Base-by-base conservation (phyloP, 2,329 filamentous ascomycete genomes). In the Scedosporium minutisporum region DNA sequence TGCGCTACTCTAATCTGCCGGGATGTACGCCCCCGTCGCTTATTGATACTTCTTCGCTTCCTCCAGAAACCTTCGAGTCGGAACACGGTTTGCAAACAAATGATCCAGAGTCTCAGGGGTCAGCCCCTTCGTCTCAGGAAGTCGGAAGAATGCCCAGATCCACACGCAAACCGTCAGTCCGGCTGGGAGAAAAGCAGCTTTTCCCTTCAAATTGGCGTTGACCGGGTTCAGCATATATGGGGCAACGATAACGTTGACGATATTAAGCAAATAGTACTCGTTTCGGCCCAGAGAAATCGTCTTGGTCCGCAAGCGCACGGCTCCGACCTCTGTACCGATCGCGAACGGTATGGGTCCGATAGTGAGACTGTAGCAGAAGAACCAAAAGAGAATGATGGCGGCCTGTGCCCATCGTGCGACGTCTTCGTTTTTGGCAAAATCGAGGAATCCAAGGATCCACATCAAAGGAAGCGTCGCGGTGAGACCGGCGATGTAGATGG, bases 271-370 rank as follows among this genome's bases (percentile, higher is more conserved):
- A 74, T 73, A 83, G 81, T 89, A 90, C 57, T 91, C 77, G 67
- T 90, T 89, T 62, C 92, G 88, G 1, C 89, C 91, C 1, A 96
- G 82, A 0, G 95, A 92, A 21, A 96, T 88, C 0, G 92, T 96
- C 79, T 96, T 96, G 78, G 96, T 93, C 71, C 93, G 89, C 42
- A 97, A 81, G 1, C 92, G 84, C 12, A 90, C 85, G 0, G 91
- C 91, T 0, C 90, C 92, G 21, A 96, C 75, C 73, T 96, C 92
- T 1, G 89, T 85, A 3, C 96, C 91, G 14, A 96, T 83, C 0
- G 91, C 95, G 76, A 96, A 96, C 74, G 89, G 91, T 6, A 96
- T 90, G 0, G 92, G 63, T 4, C 59, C 59, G 25, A 61, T 14
- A 12, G 23, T 53, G 4, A 44, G 4, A 44, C 18, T 14, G 59